A percentile compares a stretch with the other conserved stretches of the same genome.
Evolutionary conservation across 1,139 yeast genomes (phyloP).

Genomic region (Lodderomyces theae): DNA sequence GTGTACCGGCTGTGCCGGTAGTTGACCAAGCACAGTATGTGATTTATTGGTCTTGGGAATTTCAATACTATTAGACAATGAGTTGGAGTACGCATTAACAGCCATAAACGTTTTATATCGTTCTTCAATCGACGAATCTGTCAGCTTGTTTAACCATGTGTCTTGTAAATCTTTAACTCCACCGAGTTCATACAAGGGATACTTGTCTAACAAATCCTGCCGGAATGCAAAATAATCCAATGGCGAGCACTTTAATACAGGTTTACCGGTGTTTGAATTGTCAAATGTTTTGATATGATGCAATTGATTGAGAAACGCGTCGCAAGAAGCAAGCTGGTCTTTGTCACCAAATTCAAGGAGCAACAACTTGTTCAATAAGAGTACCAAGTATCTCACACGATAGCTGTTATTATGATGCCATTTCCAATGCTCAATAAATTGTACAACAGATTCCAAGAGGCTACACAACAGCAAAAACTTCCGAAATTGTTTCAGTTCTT

Average conservation of each 20-base stretch:
- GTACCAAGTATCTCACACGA: conserved; percentile 50
- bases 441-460: conserved; percentile 45
- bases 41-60: conserved; percentile 55
- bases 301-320: conserved; percentile 44
- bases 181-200: conserved; percentile 54
- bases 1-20: conserved; percentile 68
- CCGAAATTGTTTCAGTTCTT: conserved; percentile 12
- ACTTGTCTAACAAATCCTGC: conserved; percentile 70
- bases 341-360: conserved; percentile 66
- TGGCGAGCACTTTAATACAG: conserved; percentile 59
- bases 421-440: conserved; percentile 64
- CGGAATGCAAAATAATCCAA: conserved; percentile 77
- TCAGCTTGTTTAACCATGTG: conserved; percentile 15
- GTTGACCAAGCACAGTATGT: conserved; percentile 53
- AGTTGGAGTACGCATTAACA: conserved; percentile 41
- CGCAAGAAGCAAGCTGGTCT: conserved; percentile 41
- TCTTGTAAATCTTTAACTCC: conserved; percentile 6
- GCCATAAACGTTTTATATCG: conserved; percentile 41
- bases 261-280: conserved; percentile 15
- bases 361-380: conserved; percentile 58
- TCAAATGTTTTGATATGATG: conserved; percentile 35
- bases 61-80: conserved; percentile 58
- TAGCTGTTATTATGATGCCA: conserved; percentile 42
- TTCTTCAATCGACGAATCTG: conserved; percentile 17
- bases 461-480: conserved; percentile 26